These are phyloP conservation scores for Daldinia caldariorum DNA, from an alignment of 495 filamentous ascomycete species.

Conservation along the genomic window DNA sequence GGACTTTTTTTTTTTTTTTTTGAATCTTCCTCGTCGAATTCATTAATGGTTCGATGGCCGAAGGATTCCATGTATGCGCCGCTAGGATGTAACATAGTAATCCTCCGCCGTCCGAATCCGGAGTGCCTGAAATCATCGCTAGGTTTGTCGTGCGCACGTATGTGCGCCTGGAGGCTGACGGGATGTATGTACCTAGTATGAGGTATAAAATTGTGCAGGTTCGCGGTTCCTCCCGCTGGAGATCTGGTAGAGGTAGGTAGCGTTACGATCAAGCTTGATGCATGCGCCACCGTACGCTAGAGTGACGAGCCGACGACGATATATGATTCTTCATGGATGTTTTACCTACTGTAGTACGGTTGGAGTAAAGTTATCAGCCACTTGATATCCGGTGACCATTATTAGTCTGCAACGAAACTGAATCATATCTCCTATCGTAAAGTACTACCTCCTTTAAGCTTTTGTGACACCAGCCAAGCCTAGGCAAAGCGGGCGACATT, in stretches of 20 bases:
- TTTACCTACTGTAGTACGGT: background rate
- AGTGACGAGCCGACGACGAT: background rate
- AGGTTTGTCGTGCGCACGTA: background rate
- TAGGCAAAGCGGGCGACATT: background rate
- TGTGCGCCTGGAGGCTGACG: background rate
- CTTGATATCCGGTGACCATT: background rate
- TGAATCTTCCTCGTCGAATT: background rate
- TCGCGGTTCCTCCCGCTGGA: constrained; percentile 4
- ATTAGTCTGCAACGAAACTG: background rate
- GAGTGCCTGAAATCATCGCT: background rate
- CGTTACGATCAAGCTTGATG: background rate
- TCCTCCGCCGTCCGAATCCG: background rate
- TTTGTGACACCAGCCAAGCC: background rate
- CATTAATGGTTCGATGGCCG: background rate
- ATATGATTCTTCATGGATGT: background rate
- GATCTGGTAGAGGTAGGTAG: background rate
- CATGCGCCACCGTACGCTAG: background rate
- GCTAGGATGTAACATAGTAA: background rate
- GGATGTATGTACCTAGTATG: no score
- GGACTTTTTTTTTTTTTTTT: no score
- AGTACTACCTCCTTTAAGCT: background rate
- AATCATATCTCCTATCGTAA: background rate
- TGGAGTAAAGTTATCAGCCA: background rate
- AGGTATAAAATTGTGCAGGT: background rate
- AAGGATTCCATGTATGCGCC: background rate